Base-by-base conservation (phyloP, 2,329 filamentous ascomycete species). In the Diaporthe batatas region DNA sequence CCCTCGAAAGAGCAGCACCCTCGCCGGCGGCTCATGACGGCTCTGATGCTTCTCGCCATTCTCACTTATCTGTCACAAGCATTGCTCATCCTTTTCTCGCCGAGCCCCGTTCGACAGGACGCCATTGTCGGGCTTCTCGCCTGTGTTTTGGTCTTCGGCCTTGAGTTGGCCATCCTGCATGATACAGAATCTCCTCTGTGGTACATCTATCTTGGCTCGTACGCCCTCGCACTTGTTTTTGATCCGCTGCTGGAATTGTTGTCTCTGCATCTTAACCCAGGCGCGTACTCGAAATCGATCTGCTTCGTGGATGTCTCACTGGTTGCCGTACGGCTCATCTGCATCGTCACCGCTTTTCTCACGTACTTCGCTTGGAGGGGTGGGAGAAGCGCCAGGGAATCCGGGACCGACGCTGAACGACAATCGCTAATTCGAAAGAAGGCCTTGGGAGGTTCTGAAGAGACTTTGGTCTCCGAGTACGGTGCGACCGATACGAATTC, bases 121-220 rank as follows among this genome's bases (percentile, higher is more conserved):
- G 80, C 84, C 51, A 83, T 87, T 74, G 86, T 93, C 70, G 89
- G 90, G 70, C 82, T 88, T 49, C 81, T 93, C 34, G 88, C 91
- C 1, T 92, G 90, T 70, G 84, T 91, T 58, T 81, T 93, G 36
- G 84, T 90, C n/a, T 94, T 91, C 80, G 87, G 89, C 4, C 86
- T 91, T 18, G 85, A 92, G 76, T 82, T 90, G 73, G 84, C 88
- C 53, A 85, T 85, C 25, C 83, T 93, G 18, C 81, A 84, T 2
- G 87, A 89, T 68, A 82, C 84, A 23, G 79, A 83, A 39, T 83
- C 85, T 68, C 84, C 86, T 2, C 84, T 90, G 12, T 91, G 90
- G 86, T 90, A 91, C 76, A 90, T 91, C 0, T 91, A 90, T 75
- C 88, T 88, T 75, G 91, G 90, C 23, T 88, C 89, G 16, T 92